A percentile compares a stretch with the other conserved stretches of the same genome.
These are phyloP conservation scores for Aegilops umbellulata DNA, from an alignment of 176 grass and related monocot species.

Conservation along the genomic window DNA sequence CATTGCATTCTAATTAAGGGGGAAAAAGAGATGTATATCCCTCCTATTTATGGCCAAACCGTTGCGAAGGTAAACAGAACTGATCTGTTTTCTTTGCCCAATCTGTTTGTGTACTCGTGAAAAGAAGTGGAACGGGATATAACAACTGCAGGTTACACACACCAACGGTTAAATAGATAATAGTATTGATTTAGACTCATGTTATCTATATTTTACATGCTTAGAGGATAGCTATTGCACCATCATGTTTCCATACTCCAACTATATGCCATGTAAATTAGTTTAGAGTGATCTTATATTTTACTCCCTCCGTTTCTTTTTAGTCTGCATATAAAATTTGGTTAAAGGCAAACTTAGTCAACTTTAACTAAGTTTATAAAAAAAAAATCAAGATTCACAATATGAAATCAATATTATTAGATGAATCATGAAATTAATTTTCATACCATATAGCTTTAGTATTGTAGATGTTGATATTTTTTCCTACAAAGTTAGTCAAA, in stretches of 20 bases:
- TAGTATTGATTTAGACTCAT: slow-evolving; percentile 4
- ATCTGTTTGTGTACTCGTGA: neutral
- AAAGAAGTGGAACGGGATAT: neutral
- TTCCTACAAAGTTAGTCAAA: no score
- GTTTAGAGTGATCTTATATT: neutral
- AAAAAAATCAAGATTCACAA: no score
- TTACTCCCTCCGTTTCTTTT: no score
- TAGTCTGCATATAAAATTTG: no score
- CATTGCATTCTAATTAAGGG: neutral
- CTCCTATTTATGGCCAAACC: neutral
- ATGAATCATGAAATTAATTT: no score
- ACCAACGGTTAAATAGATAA: neutral
- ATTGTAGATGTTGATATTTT: no score
- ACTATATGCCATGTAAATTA: neutral
- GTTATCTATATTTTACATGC: neutral
- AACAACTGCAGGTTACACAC: neutral
- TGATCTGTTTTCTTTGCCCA: neutral
- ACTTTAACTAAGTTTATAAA: no score
- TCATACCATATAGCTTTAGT: no score
- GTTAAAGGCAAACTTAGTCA: no score
- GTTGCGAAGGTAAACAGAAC: neutral
- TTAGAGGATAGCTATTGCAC: neutral
- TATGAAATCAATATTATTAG: no score
- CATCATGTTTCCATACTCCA: slow-evolving; percentile 1
- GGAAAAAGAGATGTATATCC: neutral